Base-by-base conservation (phyloP, 176 grass and related monocot genomes). In the Areca catechu region DNA sequence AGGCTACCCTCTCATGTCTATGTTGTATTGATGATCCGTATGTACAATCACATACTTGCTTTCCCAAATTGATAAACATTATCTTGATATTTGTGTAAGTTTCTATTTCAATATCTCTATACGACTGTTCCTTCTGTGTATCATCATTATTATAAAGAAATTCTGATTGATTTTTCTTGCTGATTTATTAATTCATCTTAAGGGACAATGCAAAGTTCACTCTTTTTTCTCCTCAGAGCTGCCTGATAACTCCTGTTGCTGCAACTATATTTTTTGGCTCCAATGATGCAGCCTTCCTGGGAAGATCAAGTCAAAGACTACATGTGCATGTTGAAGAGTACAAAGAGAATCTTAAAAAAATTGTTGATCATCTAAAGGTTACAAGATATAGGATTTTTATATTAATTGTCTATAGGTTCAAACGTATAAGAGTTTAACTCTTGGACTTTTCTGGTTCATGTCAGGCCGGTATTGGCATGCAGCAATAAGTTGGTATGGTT, bases 181-280 rank as follows among this genome's bases (percentile, higher is more conserved):
- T 20, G 22, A 69, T 15, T 24, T 48, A 22, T 30, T 17, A 61
- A 24, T 57, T 19, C 21, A 58, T 16, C 68, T 48, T 63, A 71
- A 17, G 16, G 19, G 10, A 43, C 10, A 43, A 43, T 47, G 24
- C 19, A 6, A 48, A 49, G 17, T 22, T 1, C 19, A 15, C 4
- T 43, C 19, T 19, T 18, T 81, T 67, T 60, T n/a, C 16, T 16
- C 7, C 48, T 47, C 76, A 97, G 86, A 79, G 49, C 58, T 81
- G 52, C 16, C 0, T 57, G 15, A 53, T 71, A 24, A 47, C 71
- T 60, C 73, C 83, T 48, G 22, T 62, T 48, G 72, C 75, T 1
- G 77, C 80, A 16, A 91, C 86, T 10, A 75, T 97, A 50, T 97
- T 90, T 74, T 97, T 97, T 19, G 86, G 92, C 3, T 83, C 92